Conservation (phyloP, 2,329 filamentous ascomycete species). For the Dothideomycetes sp. region DNA sequence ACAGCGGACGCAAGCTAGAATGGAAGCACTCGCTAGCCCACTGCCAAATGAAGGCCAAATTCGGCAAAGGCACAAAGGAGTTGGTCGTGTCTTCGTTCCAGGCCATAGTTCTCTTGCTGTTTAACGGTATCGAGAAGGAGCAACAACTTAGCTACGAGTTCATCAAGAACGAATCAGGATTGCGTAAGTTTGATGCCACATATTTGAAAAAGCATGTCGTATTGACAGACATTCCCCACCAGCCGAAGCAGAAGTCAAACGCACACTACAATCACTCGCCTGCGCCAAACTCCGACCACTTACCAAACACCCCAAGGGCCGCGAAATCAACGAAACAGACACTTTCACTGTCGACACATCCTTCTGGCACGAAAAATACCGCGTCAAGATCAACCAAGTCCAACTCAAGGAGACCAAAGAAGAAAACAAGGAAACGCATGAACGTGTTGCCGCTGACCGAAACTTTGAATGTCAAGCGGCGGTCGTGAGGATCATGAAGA, state of each 20-base stretch:
- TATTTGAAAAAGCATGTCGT: neutral
- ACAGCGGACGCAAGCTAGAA: slow-evolving; percentile 73
- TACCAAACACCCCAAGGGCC: slow-evolving; percentile 70
- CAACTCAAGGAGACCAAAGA: slow-evolving; percentile 92
- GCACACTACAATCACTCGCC: slow-evolving; percentile 89
- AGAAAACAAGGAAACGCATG: slow-evolving; percentile 89
- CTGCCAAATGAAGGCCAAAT: slow-evolving; percentile 73
- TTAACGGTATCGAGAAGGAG: slow-evolving; percentile 61
- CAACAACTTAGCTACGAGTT: slow-evolving; percentile 65
- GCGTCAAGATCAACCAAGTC: slow-evolving; percentile 98
- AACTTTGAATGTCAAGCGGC: slow-evolving; percentile 96
- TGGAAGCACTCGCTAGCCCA: slow-evolving; percentile 95
- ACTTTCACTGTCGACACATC: slow-evolving; percentile 71
- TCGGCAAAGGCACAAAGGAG: slow-evolving; percentile 74
- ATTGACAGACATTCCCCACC: slow-evolving; percentile 23
- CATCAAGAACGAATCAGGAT: slow-evolving; percentile 63
- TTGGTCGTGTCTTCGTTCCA: slow-evolving; percentile 87
- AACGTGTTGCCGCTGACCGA: slow-evolving; percentile 77
- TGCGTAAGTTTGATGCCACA: slow-evolving; percentile 44
- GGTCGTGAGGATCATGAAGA: slow-evolving; percentile 96
- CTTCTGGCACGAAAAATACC: slow-evolving; percentile 74
- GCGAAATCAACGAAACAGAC: slow-evolving; percentile 67
- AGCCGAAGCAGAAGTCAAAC: slow-evolving; percentile 68
- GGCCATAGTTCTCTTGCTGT: slow-evolving; percentile 79
- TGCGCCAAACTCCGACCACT: slow-evolving; percentile 83